phyloP scores from a whole-genome alignment of 106 monocot genomes.

The Alisma plantagoaquatica region DNA sequence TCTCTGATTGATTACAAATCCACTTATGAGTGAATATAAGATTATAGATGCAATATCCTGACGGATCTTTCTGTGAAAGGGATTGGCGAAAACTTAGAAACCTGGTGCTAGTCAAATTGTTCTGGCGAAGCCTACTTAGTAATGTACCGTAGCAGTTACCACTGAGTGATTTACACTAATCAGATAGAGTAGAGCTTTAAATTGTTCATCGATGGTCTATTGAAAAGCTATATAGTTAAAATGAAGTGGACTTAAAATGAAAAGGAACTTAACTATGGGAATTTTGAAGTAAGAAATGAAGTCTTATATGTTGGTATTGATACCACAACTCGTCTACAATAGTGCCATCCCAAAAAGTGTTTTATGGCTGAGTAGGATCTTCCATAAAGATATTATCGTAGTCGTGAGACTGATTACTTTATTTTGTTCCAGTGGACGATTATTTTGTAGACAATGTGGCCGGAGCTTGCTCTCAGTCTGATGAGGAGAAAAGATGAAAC shows the following conservation, averaged over 20 bases:
- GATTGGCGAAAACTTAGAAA: too few species aligned
- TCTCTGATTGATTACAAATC: too few species aligned
- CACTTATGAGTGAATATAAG: too few species aligned
- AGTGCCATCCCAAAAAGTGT: background rate
- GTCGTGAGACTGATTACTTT: background rate
- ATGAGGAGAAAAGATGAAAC: slow-evolving; percentile 89
- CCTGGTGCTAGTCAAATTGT: too few species aligned
- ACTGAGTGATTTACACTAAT: background rate
- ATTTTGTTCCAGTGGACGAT: slow-evolving; percentile 46
- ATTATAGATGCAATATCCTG: background rate
- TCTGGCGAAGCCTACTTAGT: too few species aligned
- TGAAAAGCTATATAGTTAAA: too few species aligned
- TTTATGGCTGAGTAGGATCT: background rate
- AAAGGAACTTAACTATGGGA: too few species aligned
- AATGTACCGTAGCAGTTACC: background rate
- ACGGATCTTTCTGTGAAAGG: background rate
- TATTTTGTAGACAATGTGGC: slow-evolving; percentile 70
- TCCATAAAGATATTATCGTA: background rate
- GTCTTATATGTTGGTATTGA: too few species aligned
- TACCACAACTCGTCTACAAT: background rate
- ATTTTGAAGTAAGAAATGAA: too few species aligned
- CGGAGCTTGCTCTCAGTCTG: slow-evolving; percentile 50
- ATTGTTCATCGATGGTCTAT: too few species aligned
- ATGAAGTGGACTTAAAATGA: too few species aligned
- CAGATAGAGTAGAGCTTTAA: too few species aligned